Evolutionary conservation across 2,329 filamentous ascomycete genomes (phyloP).

Genomic region (Nemania sp.): DNA sequence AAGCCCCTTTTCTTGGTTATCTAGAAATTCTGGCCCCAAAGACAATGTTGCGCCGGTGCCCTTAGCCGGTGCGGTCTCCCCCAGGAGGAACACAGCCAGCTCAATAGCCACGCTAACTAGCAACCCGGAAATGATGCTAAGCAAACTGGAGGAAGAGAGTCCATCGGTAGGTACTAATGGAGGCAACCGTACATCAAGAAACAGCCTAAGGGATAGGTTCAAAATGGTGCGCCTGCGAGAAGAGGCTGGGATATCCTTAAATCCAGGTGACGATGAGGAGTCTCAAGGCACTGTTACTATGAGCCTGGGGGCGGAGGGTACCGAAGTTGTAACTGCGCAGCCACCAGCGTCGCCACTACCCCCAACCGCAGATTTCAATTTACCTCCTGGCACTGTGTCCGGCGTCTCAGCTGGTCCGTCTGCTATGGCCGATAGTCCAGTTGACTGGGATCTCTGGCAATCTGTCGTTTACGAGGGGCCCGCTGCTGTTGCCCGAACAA

Average conservation of each 20-base stretch:
- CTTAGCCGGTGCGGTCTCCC: conserved; percentile 53
- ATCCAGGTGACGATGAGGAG: conserved; percentile 67
- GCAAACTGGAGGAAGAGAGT: conserved; percentile 78
- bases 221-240: conserved; percentile 81
- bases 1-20: conserved; percentile 88
- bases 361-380: conserved; percentile 72
- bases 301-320: conserved; percentile 47
- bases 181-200: conserved; percentile 63
- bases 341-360: conserved; percentile 65
- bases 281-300: conserved; percentile 52
- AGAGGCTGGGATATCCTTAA: conserved; percentile 69
- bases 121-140: conserved; percentile 83
- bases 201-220: conserved; percentile 81
- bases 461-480: conserved; percentile 94
- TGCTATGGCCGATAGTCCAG: conserved; percentile 75
- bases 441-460: conserved; percentile 99
- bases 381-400: conserved; percentile 87
- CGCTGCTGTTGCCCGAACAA: conserved; percentile 86
- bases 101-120: conserved; percentile 83
- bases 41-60: conserved; percentile 68
- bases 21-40: conserved; percentile 72
- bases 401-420: conserved; percentile 83
- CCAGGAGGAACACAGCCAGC: conserved; percentile 80
- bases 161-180: conserved; percentile 61
- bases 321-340: conserved; percentile 45